A percentile compares a stretch with the other conserved stretches of the same genome.
These are phyloP conservation scores for Kregervanrija delftensis DNA, from an alignment of 805 yeast genomes.

Conservation along the genomic window DNA sequence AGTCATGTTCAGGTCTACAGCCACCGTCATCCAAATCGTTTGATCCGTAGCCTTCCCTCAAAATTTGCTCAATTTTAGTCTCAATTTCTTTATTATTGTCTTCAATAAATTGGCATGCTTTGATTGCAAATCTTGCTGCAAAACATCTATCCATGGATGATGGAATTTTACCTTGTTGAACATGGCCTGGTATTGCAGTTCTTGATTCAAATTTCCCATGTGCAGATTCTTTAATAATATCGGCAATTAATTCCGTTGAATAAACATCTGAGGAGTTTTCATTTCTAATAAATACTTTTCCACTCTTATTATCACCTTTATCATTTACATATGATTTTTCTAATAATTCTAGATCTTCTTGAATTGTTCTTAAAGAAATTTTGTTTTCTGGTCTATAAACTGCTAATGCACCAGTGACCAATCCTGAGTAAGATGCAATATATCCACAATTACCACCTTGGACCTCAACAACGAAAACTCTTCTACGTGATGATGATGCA, in stretches of 20 bases:
- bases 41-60: conserved; percentile 20
- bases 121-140: conserved; percentile 85
- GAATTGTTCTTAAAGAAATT: conserved; percentile 58
- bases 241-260: conserved; percentile 75
- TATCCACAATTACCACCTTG: conserved; percentile 98
- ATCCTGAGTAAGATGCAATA: conserved; percentile 78
- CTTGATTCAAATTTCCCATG: conserved; percentile 77
- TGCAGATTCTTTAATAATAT: conserved; percentile 68
- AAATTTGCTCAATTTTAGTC: conserved; percentile 5
- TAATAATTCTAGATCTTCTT: conserved; percentile 68
- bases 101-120: conserved; percentile 85
- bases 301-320: conserved; percentile 73
- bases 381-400: conserved; percentile 88
- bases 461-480: conserved; percentile 94
- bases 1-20: conserved; percentile 26
- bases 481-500: conserved; percentile 88
- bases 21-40: conserved; percentile 9
- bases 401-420: conserved; percentile 87
- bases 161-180: conserved; percentile 96
- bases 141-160: conserved; percentile 89
- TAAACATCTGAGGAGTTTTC: conserved; percentile 78
- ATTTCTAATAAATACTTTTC: conserved; percentile 78
- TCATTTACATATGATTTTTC: conserved; percentile 65
- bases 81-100: conserved; percentile 24
- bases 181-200: conserved; percentile 96